Evolutionary conservation across 495 filamentous ascomycete genomes (phyloP).

Genomic region (Clavariopsis aquatica): DNA sequence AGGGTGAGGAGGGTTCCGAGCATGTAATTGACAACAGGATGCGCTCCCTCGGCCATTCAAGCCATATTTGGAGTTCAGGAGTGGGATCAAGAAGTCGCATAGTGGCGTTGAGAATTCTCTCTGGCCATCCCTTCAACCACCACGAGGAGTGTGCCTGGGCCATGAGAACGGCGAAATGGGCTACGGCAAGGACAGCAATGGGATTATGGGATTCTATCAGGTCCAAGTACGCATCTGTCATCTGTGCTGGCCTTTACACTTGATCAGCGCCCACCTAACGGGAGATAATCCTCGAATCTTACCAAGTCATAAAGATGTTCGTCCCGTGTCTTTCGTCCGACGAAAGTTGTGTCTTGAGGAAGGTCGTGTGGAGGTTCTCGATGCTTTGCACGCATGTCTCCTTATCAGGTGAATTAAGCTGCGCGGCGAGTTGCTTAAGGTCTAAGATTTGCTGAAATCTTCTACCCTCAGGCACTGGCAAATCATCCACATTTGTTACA

Average conservation of each 20-base stretch:
- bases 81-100: neutral
- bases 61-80: conserved; percentile 18
- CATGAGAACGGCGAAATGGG: conserved; percentile 13
- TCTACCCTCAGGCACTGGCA: neutral
- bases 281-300: too few species aligned
- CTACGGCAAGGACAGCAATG: conserved; percentile 8
- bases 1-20: too few species aligned
- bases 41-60: conserved; percentile 8
- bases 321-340: neutral
- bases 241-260: neutral
- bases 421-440: conserved; percentile 5
- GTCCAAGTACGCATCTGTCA: conserved; percentile 5
- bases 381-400: conserved; percentile 6
- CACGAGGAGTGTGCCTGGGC: neutral
- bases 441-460: conserved; percentile 1
- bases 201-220: conserved; percentile 11
- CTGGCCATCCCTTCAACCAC: conserved; percentile 16
- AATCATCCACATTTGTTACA: neutral
- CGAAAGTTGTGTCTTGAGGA: conserved; percentile 1
- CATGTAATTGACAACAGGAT: neutral
- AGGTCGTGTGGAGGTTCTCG: conserved; percentile 12
- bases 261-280: neutral
- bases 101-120: conserved; percentile 15
- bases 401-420: neutral
- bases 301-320: neutral